phyloP scores from a whole-genome alignment of 306 rosid genomes.

The Cucumis melo region DNA sequence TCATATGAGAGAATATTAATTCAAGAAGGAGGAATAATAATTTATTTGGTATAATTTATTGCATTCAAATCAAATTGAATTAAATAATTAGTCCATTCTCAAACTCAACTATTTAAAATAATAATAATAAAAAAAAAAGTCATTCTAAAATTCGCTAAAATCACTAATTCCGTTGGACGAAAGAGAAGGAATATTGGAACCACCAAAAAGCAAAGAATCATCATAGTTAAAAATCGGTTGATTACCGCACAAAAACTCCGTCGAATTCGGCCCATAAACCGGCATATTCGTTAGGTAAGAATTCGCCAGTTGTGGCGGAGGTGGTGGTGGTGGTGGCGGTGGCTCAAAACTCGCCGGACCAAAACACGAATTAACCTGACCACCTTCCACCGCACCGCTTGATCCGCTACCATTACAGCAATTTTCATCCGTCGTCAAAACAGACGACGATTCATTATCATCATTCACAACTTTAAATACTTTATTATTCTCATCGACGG shows the following conservation, averaged over 20 bases:
- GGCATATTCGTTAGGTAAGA: neutral
- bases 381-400: constrained; percentile 10
- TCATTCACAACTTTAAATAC: constrained; percentile 14
- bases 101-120: neutral
- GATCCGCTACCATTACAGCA: constrained; percentile 8
- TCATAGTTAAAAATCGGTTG: constrained; percentile 2
- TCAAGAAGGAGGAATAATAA: neutral
- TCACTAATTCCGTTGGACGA: neutral
- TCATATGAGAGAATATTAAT: no score
- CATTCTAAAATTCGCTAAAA: neutral
- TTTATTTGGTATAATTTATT: neutral
- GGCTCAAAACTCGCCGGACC: constrained; percentile 16
- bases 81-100: neutral
- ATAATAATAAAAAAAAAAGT: no score
- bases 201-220: neutral
- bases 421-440: constrained; percentile 39
- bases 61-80: neutral
- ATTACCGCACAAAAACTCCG: constrained; percentile 8
- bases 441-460: constrained; percentile 59
- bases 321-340: constrained; percentile 5
- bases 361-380: constrained; percentile 41
- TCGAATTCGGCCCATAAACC: neutral
- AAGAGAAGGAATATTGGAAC: neutral
- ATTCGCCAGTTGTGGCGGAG: neutral
- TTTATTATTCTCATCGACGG: neutral